Base-by-base conservation (phyloP, 2,329 filamentous ascomycete species). In the Cladophialophora psammophila region DNA sequence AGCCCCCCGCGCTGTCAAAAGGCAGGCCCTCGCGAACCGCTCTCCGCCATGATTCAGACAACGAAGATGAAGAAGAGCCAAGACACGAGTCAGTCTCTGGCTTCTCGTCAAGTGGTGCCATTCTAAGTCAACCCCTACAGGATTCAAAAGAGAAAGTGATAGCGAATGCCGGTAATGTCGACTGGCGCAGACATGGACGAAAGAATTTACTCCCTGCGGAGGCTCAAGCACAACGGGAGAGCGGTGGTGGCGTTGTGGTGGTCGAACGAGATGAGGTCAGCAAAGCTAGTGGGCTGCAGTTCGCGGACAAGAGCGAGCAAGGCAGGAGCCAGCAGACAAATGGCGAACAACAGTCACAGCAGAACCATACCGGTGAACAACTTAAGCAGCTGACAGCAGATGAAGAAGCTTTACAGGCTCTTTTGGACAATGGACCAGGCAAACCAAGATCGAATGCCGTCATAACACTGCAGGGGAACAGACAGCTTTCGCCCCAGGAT, bases 371-470 rank as follows among this genome's bases (percentile, higher is more conserved):
- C 3, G 26, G 45, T 20, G 48, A 60, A 55, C 31, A 63, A 70
- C 52, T 70, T 62, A 69, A 69, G 67, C 50, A 67, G 20, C 68
- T 67, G 63, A 75, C 70, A 5, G 69, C 64, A 55, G 88, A 91
- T 65, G 86, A 91, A 65, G 76, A 81, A 72, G 91, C 91, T 8
- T 79, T 93, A 67, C 86, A 89, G 67, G 89, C 90, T 5, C 83
- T 94, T 8, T 80, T 92, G 8, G 86, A 86, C 2, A 85, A 87
- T 67, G 80, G 76, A 18, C 76, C 83, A 72, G 75, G 80, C 8
- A 80, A 83, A 36, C 71, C 73, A 12, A 75, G 77, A 66, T 80
- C 82, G 48, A 83, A 87, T 65, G 79, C 87, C 12, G 77, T 89
- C 15, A 90, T 91, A 65, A 74, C 78, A 63, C 81, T 34, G 72